A percentile compares a stretch with the other conserved stretches of the same genome.
Evolutionary conservation across 805 yeast species (phyloP).

Genomic region (Torulaspora franciscae): DNA sequence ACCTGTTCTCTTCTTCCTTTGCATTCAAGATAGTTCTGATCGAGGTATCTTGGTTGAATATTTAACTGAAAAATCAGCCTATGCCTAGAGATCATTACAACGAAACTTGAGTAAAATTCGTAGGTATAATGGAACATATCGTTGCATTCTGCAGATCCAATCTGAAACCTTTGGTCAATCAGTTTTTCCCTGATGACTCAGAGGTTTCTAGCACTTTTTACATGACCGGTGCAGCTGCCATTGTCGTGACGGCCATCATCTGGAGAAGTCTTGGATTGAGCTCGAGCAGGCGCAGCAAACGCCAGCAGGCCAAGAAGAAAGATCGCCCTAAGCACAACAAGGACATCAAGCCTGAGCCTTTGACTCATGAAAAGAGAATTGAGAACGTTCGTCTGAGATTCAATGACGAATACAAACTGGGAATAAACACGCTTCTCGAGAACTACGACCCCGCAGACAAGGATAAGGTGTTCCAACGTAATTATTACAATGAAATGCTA

Average conservation of each 20-base stretch:
- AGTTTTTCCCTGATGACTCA: conserved; percentile 4
- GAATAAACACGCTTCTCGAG: conserved; percentile 20
- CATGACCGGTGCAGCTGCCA: conserved; percentile 19
- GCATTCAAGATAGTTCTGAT: no score
- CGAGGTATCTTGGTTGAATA: no score
- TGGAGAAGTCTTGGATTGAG: conserved; percentile 15
- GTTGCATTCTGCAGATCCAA: conserved; percentile 1
- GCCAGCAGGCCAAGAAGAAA: conserved; percentile 9
- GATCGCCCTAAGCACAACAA: conserved; percentile 7
- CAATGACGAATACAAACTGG: conserved; percentile 25
- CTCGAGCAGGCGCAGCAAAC: not conserved
- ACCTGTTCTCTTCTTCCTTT: no score
- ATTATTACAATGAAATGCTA: conserved; percentile 61
- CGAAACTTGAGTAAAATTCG: not conserved
- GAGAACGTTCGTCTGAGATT: conserved; percentile 26
- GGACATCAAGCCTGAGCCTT: conserved; percentile 18
- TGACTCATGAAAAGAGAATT: conserved; percentile 27
- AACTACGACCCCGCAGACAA: conserved; percentile 25
- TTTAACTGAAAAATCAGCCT: no score
- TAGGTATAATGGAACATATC: conserved; percentile 2
- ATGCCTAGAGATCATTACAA: no score
- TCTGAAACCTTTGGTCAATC: conserved; percentile 4
- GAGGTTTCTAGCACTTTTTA: conserved; percentile 4
- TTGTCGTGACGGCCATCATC: conserved; percentile 15
- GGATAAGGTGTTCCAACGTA: conserved; percentile 42